phyloP scores from a whole-genome alignment of 805 yeast genomes.

The Starmera caribaea region DNA sequence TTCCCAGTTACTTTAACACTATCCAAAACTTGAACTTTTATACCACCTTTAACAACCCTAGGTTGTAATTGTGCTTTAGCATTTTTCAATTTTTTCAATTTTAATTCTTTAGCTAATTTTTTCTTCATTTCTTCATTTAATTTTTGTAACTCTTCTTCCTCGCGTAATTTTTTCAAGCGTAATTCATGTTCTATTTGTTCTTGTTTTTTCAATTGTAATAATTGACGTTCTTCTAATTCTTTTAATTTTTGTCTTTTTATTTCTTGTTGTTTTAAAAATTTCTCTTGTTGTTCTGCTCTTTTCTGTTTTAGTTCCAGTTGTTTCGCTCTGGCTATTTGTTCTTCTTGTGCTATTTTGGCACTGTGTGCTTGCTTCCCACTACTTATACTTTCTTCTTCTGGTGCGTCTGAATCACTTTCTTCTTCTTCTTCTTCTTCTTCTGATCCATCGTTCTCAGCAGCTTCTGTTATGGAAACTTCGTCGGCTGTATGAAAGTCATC shows the following conservation, averaged over 20 bases:
- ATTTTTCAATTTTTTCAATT: conserved; percentile 3
- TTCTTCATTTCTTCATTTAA: conserved; percentile 4
- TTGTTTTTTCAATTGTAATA: conserved; percentile 10
- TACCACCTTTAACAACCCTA: conserved; percentile 13
- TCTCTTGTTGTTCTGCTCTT: conserved; percentile 17
- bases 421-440: conserved; percentile 12
- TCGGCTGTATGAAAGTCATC: conserved; percentile 11
- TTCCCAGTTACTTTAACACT: conserved; percentile 7
- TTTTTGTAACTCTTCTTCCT: conserved; percentile 8
- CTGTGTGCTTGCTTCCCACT: conserved; percentile 18
- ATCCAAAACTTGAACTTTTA: conserved; percentile 13
- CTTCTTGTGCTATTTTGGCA: conserved; percentile 17
- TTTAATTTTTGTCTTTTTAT: conserved; percentile 12
- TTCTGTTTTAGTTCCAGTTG: conserved; percentile 16
- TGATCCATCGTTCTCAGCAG: conserved; percentile 3
- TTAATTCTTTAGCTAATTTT: conserved; percentile 3
- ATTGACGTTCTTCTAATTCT: conserved; percentile 11
- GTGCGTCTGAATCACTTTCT: conserved; percentile 36
- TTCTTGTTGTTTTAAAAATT: conserved; percentile 15
- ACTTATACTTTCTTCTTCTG: conserved; percentile 35
- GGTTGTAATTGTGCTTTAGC: conserved; percentile 6
- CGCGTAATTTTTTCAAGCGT: conserved; percentile 6
- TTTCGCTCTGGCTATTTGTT: conserved; percentile 16
- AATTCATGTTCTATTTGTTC: conserved; percentile 10
- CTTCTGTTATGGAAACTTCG: conserved; percentile 7